A percentile compares a stretch with the other conserved stretches of the same genome.
phyloP scores from a whole-genome alignment of 352 stramenopile genomes.

The Bremia lactucae region DNA sequence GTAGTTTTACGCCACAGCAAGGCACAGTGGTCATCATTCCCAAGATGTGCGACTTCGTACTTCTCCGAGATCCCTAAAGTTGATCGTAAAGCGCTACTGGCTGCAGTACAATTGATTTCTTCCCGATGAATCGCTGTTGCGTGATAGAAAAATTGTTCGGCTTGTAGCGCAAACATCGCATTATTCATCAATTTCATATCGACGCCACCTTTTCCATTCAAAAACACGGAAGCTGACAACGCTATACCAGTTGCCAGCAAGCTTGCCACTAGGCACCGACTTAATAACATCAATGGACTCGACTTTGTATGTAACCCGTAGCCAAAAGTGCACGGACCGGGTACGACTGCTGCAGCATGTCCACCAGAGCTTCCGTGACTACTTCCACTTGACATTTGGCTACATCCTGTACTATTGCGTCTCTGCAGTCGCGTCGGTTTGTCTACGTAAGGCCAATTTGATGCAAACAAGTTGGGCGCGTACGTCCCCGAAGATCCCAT shows the following conservation, averaged over 20 bases:
- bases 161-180: slow-evolving; percentile 47
- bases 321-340: slow-evolving; percentile 12
- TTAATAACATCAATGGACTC: slow-evolving; percentile 16
- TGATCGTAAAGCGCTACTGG: slow-evolving; percentile 32
- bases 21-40: slow-evolving; percentile 54
- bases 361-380: slow-evolving; percentile 13
- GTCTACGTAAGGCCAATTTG: slow-evolving; percentile 26
- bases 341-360: slow-evolving; percentile 14
- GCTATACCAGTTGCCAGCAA: slow-evolving; percentile 21
- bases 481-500: slow-evolving; percentile 19
- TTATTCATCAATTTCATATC: slow-evolving; percentile 73
- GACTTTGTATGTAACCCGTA: slow-evolving; percentile 23
- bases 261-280: slow-evolving; percentile 22
- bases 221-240: slow-evolving; percentile 35
- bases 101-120: slow-evolving; percentile 56
- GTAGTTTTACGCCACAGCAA: slow-evolving; percentile 57
- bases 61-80: slow-evolving; percentile 35
- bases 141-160: slow-evolving; percentile 41
- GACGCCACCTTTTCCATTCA: slow-evolving; percentile 32
- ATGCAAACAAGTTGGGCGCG: slow-evolving; percentile 32
- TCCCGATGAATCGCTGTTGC: slow-evolving; percentile 28
- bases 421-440: slow-evolving; percentile 12
- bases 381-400: slow-evolving; percentile 12
- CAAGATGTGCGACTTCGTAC: slow-evolving; percentile 31
- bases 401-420: slow-evolving; percentile 15